Evolutionary conservation across 2,329 filamentous ascomycete genomes (phyloP).

Genomic region (Colletotrichum abscissum): DNA sequence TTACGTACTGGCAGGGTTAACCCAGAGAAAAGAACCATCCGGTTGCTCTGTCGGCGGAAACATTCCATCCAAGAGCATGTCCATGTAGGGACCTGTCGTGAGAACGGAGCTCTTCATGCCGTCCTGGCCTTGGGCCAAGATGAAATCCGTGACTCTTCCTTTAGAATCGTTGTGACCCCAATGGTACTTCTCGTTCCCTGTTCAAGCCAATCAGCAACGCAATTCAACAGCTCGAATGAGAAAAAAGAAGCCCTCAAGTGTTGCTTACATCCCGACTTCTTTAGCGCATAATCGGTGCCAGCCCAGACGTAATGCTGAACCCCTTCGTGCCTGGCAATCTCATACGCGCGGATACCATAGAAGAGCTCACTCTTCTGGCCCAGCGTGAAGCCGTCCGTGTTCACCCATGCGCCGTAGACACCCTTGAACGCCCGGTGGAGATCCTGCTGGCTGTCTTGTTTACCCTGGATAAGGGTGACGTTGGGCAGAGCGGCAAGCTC

Average conservation of each 20-base stretch:
- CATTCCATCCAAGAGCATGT: slow-evolving; percentile 34
- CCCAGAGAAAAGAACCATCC: slow-evolving; percentile 26
- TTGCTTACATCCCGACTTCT: slow-evolving; percentile 21
- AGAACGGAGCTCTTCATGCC: slow-evolving; percentile 39
- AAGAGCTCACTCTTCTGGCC: slow-evolving; percentile 41
- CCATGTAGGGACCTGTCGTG: slow-evolving; percentile 39
- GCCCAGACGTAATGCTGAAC: slow-evolving; percentile 40
- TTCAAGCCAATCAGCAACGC: neutral
- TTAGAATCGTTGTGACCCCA: slow-evolving; percentile 39
- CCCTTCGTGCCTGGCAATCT: slow-evolving; percentile 35
- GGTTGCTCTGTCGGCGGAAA: slow-evolving; percentile 23
- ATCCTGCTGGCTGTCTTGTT: slow-evolving; percentile 29
- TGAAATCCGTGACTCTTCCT: slow-evolving; percentile 37
- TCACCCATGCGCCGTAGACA: slow-evolving; percentile 38
- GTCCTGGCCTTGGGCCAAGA: slow-evolving; percentile 26
- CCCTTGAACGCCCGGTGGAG: slow-evolving; percentile 35
- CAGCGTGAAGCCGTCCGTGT: slow-evolving; percentile 40
- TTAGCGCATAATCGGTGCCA: slow-evolving; percentile 32
- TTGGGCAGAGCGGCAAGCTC: slow-evolving; percentile 37
- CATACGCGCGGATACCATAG: slow-evolving; percentile 39
- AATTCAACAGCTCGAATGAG: too few species aligned
- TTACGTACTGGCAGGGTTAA: neutral
- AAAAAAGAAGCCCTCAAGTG: too few species aligned
- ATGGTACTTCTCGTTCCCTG: slow-evolving; percentile 23
- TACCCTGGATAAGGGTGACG: slow-evolving; percentile 32